A percentile compares a stretch with the other conserved stretches of the same genome.
Conservation (phyloP, 1,139 yeast species). For the Debaryomyces udenii region DNA sequence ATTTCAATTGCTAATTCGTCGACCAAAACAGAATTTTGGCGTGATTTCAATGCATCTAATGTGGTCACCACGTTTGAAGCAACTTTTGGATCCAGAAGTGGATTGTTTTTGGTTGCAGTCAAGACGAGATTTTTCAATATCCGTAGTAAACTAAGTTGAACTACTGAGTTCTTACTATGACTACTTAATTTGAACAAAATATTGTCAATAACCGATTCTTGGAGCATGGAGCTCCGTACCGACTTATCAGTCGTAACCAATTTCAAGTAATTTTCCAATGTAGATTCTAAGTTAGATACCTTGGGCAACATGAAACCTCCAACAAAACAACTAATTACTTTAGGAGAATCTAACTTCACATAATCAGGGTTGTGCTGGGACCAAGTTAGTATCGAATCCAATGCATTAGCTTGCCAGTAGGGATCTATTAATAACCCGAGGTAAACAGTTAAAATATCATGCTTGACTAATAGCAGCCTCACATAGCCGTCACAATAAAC, state of each 20-base stretch:
- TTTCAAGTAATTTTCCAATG: slow-evolving; percentile 43
- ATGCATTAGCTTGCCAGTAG: slow-evolving; percentile 71
- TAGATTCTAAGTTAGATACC: slow-evolving; percentile 45
- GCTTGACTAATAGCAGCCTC: slow-evolving; percentile 38
- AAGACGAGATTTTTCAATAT: slow-evolving; percentile 31
- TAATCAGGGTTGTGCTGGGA: slow-evolving; percentile 29
- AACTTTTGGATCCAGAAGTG: slow-evolving; percentile 9
- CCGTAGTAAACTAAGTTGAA: slow-evolving; percentile 39
- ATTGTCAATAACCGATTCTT: slow-evolving; percentile 30
- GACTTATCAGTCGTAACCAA: slow-evolving; percentile 27
- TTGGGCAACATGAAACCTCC: slow-evolving; percentile 44
- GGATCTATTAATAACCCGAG: slow-evolving; percentile 56
- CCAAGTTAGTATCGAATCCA: slow-evolving; percentile 58
- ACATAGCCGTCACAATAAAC: slow-evolving; percentile 52
- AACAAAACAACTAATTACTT: slow-evolving; percentile 35
- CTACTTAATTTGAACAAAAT: slow-evolving; percentile 31
- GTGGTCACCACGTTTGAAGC: slow-evolving; percentile 3
- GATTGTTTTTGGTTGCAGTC: slow-evolving; percentile 10
- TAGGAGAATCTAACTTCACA: slow-evolving; percentile 29
- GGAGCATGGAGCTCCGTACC: slow-evolving; percentile 29
- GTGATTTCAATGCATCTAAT: slow-evolving; percentile 24
- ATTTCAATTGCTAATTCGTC: slow-evolving; percentile 40
- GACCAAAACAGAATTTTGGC: slow-evolving; percentile 38
- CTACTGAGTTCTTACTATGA: slow-evolving; percentile 38
- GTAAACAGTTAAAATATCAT: slow-evolving; percentile 50